phyloP scores from a whole-genome alignment of 495 filamentous ascomycete species.

The Trichoderma parareesei region DNA sequence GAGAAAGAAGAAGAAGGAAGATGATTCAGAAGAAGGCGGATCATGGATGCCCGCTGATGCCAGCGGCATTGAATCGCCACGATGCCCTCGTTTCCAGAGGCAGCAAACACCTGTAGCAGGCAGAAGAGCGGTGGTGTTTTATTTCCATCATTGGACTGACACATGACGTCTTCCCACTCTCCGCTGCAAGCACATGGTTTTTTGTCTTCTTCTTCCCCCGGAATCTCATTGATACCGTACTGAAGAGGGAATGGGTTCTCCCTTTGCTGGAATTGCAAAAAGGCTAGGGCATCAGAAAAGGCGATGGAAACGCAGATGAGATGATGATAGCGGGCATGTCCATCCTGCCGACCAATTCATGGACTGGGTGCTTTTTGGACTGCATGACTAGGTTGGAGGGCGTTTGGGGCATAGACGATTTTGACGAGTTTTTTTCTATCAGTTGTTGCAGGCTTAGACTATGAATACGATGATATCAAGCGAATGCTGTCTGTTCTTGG shows the following conservation, averaged over 20 bases:
- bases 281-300: background rate
- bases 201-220: conserved; percentile 8
- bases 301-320: background rate
- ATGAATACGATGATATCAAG: conserved; percentile 4
- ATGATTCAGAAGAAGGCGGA: background rate
- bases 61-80: background rate
- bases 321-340: conserved; percentile 1
- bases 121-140: background rate
- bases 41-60: background rate
- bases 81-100: background rate
- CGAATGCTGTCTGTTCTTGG: too few species aligned
- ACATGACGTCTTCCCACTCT: background rate
- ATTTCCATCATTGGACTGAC: background rate
- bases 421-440: conserved; percentile 1
- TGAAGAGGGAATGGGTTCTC: background rate
- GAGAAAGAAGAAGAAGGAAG: background rate
- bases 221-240: conserved; percentile 9
- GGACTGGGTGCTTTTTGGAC: conserved; percentile 7
- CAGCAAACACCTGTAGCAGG: background rate
- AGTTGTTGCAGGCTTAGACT: conserved; percentile 8
- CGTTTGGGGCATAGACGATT: conserved; percentile 8
- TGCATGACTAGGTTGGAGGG: conserved; percentile 10
- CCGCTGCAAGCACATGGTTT: conserved; percentile 13
- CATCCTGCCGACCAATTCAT: conserved; percentile 1
- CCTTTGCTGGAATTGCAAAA: background rate